Evolutionary conservation across 768 basidiomycete genomes (phyloP), one percentile per base, ranked within the genome.

Genomic region (Tulasnella sp.): DNA sequence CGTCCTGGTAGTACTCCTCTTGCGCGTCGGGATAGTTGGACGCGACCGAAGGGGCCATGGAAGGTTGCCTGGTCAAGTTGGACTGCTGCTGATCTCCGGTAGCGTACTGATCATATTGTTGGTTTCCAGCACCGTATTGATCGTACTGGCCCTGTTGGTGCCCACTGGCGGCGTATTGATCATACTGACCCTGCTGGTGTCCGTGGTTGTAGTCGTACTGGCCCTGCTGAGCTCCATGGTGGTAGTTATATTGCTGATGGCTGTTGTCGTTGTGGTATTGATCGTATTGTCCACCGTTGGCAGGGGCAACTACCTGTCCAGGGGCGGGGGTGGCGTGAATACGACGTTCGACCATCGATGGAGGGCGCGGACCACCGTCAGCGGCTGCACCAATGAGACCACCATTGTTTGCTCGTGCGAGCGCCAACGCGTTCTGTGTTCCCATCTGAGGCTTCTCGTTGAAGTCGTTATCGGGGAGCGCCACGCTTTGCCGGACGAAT

Each of bases 391-490:
- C n/a, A n/a, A n/a, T n/a, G 34, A 38, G 34, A 23, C 47, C 47
- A 5, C 56, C 49, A 17, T 24, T 51, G 59, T 62, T 62, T n/a
- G 29, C 60, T 5, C 47, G 44, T 19, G 61, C 61, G 23, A 63
- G 30, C 11, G 58, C 47, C 44, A 62, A 17, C 15, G 61, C 61
- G 43, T 34, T 62, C 26, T 45, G 60, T 13, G 61, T 13, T 29
- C 60, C 60, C 23, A 61, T 45, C 34, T 45, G 48, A 0, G 58
- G 21, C 50, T 59, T 59, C 48, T 59, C 58, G 58, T 23, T 32
- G 24, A 17, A 30, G 24, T 59, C 48, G 47, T n/a, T n/a, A 24
- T 59, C 58, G 13, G 8, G 21, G 48, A 59, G 48, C n/a, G 58
- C 58, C 13, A 59, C 32, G 50, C 58, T 59, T 21, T 59, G 48